Evolutionary conservation across 2,329 filamentous ascomycete genomes (phyloP), one percentile per base, ranked within the genome.

Genomic region (Delphinella strobiligena): DNA sequence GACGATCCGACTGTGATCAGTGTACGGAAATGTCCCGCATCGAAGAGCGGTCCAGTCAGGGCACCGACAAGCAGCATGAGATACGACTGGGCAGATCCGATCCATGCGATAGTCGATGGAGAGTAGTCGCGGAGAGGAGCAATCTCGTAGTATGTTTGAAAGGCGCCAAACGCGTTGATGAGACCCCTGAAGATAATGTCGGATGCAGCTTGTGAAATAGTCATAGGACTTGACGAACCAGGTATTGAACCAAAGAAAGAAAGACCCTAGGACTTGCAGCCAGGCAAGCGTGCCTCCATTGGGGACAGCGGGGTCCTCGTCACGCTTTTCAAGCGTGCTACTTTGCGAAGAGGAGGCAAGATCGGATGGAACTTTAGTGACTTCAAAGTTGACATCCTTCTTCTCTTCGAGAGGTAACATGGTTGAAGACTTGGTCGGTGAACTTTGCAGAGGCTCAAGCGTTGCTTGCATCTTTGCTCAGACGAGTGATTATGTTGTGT

Each of bases 81-180:
- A 32, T 65, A 68, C 1, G 57, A 57, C 40, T 72, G 68, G 4
- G 69, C 48, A 4, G 66, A 64, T 12, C 68, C 68, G 12, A 72
- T 66, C 59, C 56, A 67, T 4, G 66, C 58, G 12, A 73, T 61
- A 47, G 24, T 41, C 3, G 66, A 71, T 14, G 65, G 61, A 2
- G 63, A 58, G 43, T 60, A 51, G 36, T 56, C 46, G 15, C 51
- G 52, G 14, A 70, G 58, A 4, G 67, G 46, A 22, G 54, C 52
- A 24, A 58, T 55, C 39, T 67, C 62, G 54, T 74, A 74, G 47
- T 71, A 73, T 14, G 66, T 65, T 47, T 74, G 68, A 46, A 68
- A 74, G 31, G 64, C 62, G 36, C 70, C 69, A 54, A 68, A 74
- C 4, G 63, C 66, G 40, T 70, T 69, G 41, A 71, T 62, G 12